Percentiles rank a stretch among this genome's conserved stretches.
Evolutionary conservation across 2,329 filamentous ascomycete genomes (phyloP).

Genomic region (Monilinia laxa): DNA sequence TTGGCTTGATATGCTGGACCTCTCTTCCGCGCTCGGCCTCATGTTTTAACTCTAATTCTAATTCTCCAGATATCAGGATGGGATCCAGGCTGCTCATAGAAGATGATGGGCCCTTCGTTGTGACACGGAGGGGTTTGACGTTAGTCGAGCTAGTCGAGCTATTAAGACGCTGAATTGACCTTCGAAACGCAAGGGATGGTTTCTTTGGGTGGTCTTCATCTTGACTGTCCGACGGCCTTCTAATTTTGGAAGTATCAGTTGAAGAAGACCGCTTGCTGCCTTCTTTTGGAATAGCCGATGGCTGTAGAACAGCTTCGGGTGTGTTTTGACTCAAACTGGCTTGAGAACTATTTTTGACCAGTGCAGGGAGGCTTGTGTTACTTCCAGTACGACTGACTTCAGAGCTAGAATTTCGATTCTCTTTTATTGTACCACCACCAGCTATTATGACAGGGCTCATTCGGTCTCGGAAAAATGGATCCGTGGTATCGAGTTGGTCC

Average conservation of each 20-base stretch:
- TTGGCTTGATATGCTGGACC: constrained; percentile 42
- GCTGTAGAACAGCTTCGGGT: constrained; percentile 51
- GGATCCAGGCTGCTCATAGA: constrained; percentile 58
- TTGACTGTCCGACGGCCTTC: constrained; percentile 53
- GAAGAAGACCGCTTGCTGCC: constrained; percentile 26
- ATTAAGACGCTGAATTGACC: constrained; percentile 54
- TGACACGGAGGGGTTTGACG: constrained; percentile 52
- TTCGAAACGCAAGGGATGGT: constrained; percentile 54
- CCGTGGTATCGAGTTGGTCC: constrained; percentile 51
- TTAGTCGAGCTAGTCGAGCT: constrained; percentile 47
- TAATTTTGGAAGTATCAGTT: constrained; percentile 27
- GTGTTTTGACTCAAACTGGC: constrained; percentile 40
- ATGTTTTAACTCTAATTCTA: constrained; percentile 44
- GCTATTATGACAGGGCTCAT: constrained; percentile 67
- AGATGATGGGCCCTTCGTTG: constrained; percentile 44
- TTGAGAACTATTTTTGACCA: constrained; percentile 43
- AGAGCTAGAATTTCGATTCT: constrained; percentile 56
- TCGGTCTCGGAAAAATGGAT: constrained; percentile 60
- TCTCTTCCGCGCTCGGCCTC: constrained; percentile 41
- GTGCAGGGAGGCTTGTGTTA: constrained; percentile 48
- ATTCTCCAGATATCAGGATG: constrained; percentile 58
- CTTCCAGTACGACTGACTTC: constrained; percentile 53
- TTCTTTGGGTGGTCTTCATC: constrained; percentile 54
- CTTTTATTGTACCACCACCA: constrained; percentile 58
- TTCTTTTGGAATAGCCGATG: constrained; percentile 52